phyloP scores from a whole-genome alignment of 2,329 filamentous ascomycete species.

The Penicillium sp. region DNA sequence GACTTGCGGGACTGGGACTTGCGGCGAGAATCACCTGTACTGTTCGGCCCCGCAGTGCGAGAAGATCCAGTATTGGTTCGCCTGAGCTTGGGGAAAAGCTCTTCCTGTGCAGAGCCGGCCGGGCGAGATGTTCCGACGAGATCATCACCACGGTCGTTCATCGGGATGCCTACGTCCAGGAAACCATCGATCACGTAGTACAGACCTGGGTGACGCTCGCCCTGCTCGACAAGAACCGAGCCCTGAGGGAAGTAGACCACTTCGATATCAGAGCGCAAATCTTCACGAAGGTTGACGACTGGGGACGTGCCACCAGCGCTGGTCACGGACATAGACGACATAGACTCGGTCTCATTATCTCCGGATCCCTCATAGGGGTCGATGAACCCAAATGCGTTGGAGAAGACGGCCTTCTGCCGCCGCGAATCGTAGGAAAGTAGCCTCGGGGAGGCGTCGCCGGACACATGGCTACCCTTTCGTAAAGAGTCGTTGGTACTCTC shows the following conservation, averaged over 20 bases:
- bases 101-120: conserved; percentile 30
- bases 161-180: conserved; percentile 84
- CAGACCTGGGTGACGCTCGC: conserved; percentile 90
- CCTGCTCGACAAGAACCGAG: conserved; percentile 91
- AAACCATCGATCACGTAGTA: conserved; percentile 99
- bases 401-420: conserved; percentile 75
- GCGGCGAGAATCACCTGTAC: conserved; percentile 31
- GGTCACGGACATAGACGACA: conserved; percentile 66
- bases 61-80: conserved; percentile 46
- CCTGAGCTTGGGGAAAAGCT: conserved; percentile 46
- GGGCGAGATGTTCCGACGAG: conserved; percentile 36
- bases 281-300: conserved; percentile 67
- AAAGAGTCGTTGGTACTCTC: conserved; percentile 61
- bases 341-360: conserved; percentile 84
- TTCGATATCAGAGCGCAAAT: conserved; percentile 88
- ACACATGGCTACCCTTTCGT: conserved; percentile 60
- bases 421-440: conserved; percentile 80
- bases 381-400: conserved; percentile 88
- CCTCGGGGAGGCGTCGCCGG: conserved; percentile 79
- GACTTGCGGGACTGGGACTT: conserved; percentile 60
- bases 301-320: conserved; percentile 61
- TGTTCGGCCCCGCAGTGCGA: conserved; percentile 27
- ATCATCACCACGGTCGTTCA: conserved; percentile 57
- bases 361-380: conserved; percentile 70
- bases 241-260: conserved; percentile 97